These are phyloP conservation scores for Choanephora cucurbitarum DNA, from an alignment of 371 early-diverging fungal genomes.

Conservation along the genomic window DNA sequence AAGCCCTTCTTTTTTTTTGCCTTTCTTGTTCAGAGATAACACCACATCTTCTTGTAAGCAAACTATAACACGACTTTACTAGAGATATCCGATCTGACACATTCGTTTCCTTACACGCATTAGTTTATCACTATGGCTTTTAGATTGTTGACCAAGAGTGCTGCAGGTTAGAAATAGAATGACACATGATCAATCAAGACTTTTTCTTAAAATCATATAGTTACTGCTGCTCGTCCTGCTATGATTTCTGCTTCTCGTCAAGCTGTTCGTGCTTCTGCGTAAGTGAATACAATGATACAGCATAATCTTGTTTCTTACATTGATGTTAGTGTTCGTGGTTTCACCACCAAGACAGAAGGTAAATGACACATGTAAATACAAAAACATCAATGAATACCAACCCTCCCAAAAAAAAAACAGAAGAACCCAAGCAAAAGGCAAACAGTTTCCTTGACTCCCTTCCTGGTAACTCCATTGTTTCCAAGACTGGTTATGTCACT, in stretches of 20 bases:
- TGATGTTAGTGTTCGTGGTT: conserved; percentile 37
- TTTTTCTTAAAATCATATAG: no score
- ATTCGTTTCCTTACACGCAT: no score
- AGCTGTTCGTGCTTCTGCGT: conserved; percentile 46
- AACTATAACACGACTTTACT: no score
- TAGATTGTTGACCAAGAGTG: conserved; percentile 53
- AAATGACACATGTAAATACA: background rate
- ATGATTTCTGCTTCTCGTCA: conserved; percentile 41
- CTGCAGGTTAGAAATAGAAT: conserved; percentile 36
- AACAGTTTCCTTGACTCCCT: conserved; percentile 86
- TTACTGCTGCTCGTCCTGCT: conserved; percentile 47
- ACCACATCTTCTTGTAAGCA: no score
- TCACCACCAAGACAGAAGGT: conserved; percentile 41
- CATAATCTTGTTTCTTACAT: background rate
- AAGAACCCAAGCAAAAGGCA: conserved; percentile 73
- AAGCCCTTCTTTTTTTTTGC: no score
- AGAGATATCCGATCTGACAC: background rate
- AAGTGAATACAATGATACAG: no score
- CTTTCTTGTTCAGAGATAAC: no score
- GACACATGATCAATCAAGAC: background rate
- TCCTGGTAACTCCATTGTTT: conserved; percentile 86
- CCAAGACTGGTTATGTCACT: conserved; percentile 90
- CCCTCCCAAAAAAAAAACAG: no score
- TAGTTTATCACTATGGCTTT: conserved; percentile 41
- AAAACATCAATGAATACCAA: background rate